phyloP scores from a whole-genome alignment of 345 rosid genomes.

The Adansonia digitata region DNA sequence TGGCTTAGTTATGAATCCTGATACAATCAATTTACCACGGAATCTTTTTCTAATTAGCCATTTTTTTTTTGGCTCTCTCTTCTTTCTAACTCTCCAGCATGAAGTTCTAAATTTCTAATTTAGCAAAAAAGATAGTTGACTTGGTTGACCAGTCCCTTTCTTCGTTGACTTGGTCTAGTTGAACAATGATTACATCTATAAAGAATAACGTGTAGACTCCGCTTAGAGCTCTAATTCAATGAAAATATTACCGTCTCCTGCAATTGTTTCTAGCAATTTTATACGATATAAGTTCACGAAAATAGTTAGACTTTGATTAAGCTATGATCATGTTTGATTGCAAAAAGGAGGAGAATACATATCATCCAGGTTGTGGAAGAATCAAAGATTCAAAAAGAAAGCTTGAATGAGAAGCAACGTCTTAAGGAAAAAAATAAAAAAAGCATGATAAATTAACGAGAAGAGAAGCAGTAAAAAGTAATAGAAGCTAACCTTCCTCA shows the following conservation, averaged over 20 bases:
- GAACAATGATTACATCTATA: conserved; percentile 19
- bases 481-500: conserved; percentile 54
- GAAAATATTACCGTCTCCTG: background rate
- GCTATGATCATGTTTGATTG: background rate
- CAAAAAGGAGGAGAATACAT: background rate
- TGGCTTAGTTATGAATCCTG: conserved; percentile 10
- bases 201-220: background rate
- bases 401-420: background rate
- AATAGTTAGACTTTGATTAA: background rate
- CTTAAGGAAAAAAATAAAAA: no score
- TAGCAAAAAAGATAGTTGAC: conserved; percentile 20
- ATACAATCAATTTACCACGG: conserved; percentile 1
- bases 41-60: background rate
- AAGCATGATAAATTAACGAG: background rate
- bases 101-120: no score
- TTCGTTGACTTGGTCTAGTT: conserved; percentile 31
- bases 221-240: background rate
- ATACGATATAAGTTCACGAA: background rate
- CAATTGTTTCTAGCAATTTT: background rate
- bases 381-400: background rate
- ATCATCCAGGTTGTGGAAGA: background rate
- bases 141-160: conserved; percentile 36
- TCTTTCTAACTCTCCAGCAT: background rate
- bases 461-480: background rate
- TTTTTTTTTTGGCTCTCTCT: background rate